Evolutionary conservation across 2,329 filamentous ascomycete species (phyloP).

Genomic region (Fusarium mundagurra): DNA sequence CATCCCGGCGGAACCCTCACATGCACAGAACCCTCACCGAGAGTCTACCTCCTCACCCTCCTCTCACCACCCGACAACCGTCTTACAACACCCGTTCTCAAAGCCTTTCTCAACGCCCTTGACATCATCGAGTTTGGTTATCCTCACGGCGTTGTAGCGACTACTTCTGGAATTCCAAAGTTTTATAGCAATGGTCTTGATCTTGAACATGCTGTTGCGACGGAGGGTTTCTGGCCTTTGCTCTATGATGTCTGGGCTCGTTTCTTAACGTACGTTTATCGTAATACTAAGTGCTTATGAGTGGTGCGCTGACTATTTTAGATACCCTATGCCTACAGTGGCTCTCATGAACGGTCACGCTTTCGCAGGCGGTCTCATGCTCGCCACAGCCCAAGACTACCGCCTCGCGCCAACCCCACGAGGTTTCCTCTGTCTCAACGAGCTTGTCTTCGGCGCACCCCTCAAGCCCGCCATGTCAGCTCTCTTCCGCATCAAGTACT

Average conservation of each 20-base stretch:
- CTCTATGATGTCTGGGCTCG: conserved; percentile 74
- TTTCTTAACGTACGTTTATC: conserved; percentile 52
- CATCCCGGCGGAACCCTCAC: conserved; percentile 67
- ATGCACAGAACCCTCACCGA: conserved; percentile 67
- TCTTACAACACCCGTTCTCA: conserved; percentile 74
- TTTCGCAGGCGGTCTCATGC: conserved; percentile 85
- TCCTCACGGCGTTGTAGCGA: conserved; percentile 78
- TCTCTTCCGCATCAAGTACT: conserved; percentile 77
- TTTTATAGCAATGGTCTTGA: conserved; percentile 90
- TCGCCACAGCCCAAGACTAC: conserved; percentile 85
- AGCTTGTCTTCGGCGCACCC: conserved; percentile 82
- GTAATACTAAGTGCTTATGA: no score
- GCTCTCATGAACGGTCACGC: conserved; percentile 83
- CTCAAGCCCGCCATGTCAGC: conserved; percentile 77
- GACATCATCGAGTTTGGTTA: conserved; percentile 77
- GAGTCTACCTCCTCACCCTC: conserved; percentile 79
- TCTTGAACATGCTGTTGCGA: conserved; percentile 70
- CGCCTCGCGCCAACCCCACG: conserved; percentile 75
- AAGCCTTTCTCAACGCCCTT: conserved; percentile 74
- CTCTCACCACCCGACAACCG: conserved; percentile 79
- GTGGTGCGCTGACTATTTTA: conserved; percentile 4
- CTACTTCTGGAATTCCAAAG: conserved; percentile 78
- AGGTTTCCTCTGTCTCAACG: conserved; percentile 84
- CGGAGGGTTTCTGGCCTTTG: conserved; percentile 69
- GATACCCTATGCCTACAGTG: conserved; percentile 83